Evolutionary conservation across 139 green algal species (phyloP).

Genomic region (Marvania coccoides): DNA sequence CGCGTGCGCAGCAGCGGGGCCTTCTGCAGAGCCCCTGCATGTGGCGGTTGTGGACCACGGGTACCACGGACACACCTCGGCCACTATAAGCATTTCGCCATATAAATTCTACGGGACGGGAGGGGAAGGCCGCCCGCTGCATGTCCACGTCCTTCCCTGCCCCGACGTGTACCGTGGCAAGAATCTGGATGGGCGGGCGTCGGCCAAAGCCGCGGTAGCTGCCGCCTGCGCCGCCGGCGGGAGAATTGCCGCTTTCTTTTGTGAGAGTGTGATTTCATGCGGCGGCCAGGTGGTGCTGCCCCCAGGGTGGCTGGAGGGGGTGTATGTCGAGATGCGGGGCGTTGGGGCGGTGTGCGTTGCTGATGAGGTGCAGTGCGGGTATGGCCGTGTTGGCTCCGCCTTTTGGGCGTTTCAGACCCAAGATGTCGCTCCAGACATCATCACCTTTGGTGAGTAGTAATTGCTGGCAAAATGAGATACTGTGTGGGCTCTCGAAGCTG

Average conservation of each 20-base stretch:
- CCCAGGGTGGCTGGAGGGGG: conserved; percentile 74
- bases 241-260: conserved; percentile 78
- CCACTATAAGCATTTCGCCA: conserved; percentile 69
- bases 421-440: conserved; percentile 78
- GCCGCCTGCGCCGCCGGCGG: conserved; percentile 48
- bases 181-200: conserved; percentile 68
- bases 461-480: not conserved
- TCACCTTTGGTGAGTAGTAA: conserved; percentile 57
- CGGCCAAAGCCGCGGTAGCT: conserved; percentile 45
- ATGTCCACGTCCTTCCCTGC: conserved; percentile 27
- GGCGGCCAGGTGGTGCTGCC: conserved; percentile 74
- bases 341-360: conserved; percentile 83
- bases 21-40: conserved; percentile 32
- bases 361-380: conserved; percentile 29
- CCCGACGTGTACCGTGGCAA: conserved; percentile 81
- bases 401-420: conserved; percentile 94
- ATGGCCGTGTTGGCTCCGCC: conserved; percentile 46
- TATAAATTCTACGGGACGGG: conserved; percentile 86
- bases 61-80: conserved; percentile 85
- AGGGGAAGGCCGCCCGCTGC: conserved; percentile 14
- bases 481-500: not conserved
- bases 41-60: conserved; percentile 54
- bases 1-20: conserved; percentile 36
- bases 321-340: conserved; percentile 68
- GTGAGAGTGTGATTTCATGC: conserved; percentile 88